Evolutionary conservation across 306 rosid species (phyloP).

Genomic region (Casuarina cunninghamiana): DNA sequence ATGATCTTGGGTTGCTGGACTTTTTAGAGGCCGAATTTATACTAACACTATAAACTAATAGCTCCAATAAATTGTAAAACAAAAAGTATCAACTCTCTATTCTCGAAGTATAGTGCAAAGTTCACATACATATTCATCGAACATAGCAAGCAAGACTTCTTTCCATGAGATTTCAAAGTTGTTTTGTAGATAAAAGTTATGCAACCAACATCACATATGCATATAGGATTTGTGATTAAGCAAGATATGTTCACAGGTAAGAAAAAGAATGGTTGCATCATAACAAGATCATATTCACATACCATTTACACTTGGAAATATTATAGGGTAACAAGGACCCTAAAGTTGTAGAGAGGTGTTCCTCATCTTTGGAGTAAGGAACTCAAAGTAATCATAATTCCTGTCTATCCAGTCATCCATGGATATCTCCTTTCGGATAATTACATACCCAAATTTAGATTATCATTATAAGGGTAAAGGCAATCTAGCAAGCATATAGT

Average conservation of each 20-base stretch:
- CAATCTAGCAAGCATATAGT: conserved; percentile 83
- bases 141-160: conserved; percentile 4
- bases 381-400: conserved; percentile 83
- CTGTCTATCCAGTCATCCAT: conserved; percentile 69
- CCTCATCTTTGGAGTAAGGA: conserved; percentile 90
- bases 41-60: conserved; percentile 58
- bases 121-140: not conserved
- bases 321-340: conserved; percentile 98
- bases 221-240: not conserved
- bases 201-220: conserved; percentile 2
- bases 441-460: conserved; percentile 85
- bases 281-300: conserved; percentile 21
- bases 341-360: conserved; percentile 92
- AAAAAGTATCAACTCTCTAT: conserved; percentile 1
- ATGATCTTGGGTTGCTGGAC: too few relatives aligned
- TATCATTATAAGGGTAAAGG: conserved; percentile 78
- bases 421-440: conserved; percentile 91
- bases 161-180: not conserved
- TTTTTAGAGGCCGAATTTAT: too few relatives aligned
- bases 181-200: not conserved
- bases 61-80: conserved; percentile 82
- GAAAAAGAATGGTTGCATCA: conserved; percentile 1
- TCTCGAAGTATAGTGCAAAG: not conserved
- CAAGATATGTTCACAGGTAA: conserved; percentile 15
- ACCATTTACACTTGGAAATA: conserved; percentile 97